Base-by-base conservation (phyloP, 1,284 basidiomycete species). In the Pseudozyma hubeiensis region DNA sequence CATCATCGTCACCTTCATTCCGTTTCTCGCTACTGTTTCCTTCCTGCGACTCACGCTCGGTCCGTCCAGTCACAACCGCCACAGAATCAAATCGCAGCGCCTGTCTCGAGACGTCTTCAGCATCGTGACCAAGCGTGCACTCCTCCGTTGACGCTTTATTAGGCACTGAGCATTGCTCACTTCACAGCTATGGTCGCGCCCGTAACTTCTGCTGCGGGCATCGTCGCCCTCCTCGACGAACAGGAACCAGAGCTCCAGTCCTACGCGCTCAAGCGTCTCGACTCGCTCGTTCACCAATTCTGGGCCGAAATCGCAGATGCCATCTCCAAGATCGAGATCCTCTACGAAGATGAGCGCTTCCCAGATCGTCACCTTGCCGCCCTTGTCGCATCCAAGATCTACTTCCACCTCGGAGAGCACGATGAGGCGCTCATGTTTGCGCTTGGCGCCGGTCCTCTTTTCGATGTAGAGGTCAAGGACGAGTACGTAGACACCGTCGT, bases 251-350 rank as follows among this genome's bases (percentile, higher is more conserved):
- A 83, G 60, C 75, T 84, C 37, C 80, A 81, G 68, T 75, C 77
- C 4, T 83, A 83, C 59, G 83, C 83, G 0, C 75, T 84, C 55
- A 70, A 80, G 54, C 79, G 81, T 57, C 80, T 84, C 54, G 75
- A 84, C 51, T 64, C 66, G 31, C 63, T 82, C 19, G 83, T 84
- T 3, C 75, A 81, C 49, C 75, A 78, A 29, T 83, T 81, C 69
- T 84, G 83, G 83, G 77, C 83, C 9, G 83, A 84, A 58, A 81
- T 84, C 35, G 81, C 83, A 45, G 83, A 84, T 62, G 75, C 77
- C 45, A 72, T 84, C 52, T 66, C 78, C 53, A 79, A 80, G 50
- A 78, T 84, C 61, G 83, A 84, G 56, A 77, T 82, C 40, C 77
- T 84, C 37, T 83, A 82, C 57, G 83, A 84, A 54, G 71, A 80